Base-by-base conservation (phyloP, 768 basidiomycete genomes). In the Lactarius trivialis region DNA sequence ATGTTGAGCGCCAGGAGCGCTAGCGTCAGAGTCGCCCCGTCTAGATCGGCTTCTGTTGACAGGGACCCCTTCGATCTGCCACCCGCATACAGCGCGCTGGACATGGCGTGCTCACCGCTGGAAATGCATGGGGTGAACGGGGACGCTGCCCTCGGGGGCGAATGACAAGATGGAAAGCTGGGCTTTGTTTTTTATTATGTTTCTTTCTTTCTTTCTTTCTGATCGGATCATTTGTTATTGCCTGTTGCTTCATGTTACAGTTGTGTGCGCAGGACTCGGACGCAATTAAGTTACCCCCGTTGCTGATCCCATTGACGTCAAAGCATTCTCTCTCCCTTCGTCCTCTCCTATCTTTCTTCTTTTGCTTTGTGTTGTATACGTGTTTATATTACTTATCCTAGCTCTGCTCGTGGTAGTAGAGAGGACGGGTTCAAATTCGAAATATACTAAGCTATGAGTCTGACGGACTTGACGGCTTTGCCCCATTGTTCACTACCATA, bases 61-160 rank as follows among this genome's bases (percentile, higher is more conserved):
- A 41, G 7, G 7, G 61, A 58, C 24, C 56, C 51, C n/a, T 66
- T 43, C 30, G 65, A 67, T 39, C 9, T 52, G 33, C 65, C 65
- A 3, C 65, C 65, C 1, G 65, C 65, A 12, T 67, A 67, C 55
- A 67, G 51, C 56, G 54, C 49, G 24, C 30, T 30, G 2, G 30
- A 30, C 6, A 30, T 30, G 30, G 30, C 30, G 30, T 6, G 30
- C 30, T 6, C 3, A 30, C 30, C 3, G 30, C 30, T 30, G 30
- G 3, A 6, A 6, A 2, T 30, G 30, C 30, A 6, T 30, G 30
- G 30, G 30, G 30, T 30, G 30, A 30, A 30, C 30, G 30, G 30
- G 30, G 30, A 30, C 30, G 30, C 30, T 6, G 30, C 3, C 30
- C 2, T 30, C 30, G 30, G 36, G 9, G 36, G 3, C 14, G 36